Evolutionary conservation across 176 grass and related monocot species (phyloP), one percentile per base, ranked within the genome.

Genomic region (Carex kokanica): DNA sequence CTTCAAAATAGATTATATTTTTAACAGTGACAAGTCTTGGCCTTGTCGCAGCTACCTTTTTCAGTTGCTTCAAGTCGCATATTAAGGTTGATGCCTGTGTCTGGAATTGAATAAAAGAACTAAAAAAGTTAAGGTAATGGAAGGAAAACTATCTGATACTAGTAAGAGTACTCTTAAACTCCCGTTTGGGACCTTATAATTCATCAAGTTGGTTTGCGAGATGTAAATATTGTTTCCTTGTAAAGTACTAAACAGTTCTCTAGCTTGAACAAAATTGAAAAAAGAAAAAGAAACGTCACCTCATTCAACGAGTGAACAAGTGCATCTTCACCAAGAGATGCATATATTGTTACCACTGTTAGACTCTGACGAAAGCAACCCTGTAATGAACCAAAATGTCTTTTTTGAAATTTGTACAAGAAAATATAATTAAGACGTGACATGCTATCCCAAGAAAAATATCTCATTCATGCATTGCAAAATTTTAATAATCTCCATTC

Each of bases 271-370:
- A 29, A 29, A 75, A 8, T 3, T 13, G 10, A 29, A 31, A 29
- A 3, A 75, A 75, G 16, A 74, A 7, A 24, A 15, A 24, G 62
- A 25, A 24, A 79, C 0, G 32, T 16, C 84, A 97, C 94, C 94
- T 97, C 94, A 13, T 97, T 97, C 49, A 97, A 81, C 78, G 94
- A 97, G 86, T 94, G 88, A 81, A 94, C 89, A 45, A 97, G 84
- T 78, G 94, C 94, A 86, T 97, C 94, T 84, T 97, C 92, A 6
- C 92, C 94, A 72, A 97, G 88, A 14, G 94, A 97, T 88, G 94
- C 94, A 81, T 97, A 97, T 60, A 97, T 94, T 32, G 94, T 97
- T 64, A 94, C 90, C 74, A 97, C 94, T 49, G 87, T 89, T 51
- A 97, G 72, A 83, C 90, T 97, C 84, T 89, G 90, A 74, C 92